Evolutionary conservation across 371 early-diverging fungal genomes (phyloP).

Genomic region (Mortierella polycephala): DNA sequence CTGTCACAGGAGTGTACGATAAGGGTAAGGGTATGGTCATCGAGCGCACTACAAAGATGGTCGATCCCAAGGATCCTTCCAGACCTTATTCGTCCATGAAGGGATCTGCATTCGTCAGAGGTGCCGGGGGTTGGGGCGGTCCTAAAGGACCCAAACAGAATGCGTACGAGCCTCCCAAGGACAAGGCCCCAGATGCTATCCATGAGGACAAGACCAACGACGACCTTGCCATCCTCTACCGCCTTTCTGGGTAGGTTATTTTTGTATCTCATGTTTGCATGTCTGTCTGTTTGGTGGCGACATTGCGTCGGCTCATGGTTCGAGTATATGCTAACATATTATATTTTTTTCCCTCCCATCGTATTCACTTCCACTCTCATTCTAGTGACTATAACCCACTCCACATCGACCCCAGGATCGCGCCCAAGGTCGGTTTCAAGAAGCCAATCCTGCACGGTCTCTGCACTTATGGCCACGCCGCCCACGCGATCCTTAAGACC

Average conservation of each 20-base stretch:
- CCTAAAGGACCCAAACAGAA: slow-evolving; percentile 65
- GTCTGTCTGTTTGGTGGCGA: background rate
- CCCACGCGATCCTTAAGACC: slow-evolving; percentile 65
- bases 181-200: slow-evolving; percentile 65
- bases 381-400: slow-evolving; percentile 74
- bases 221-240: slow-evolving; percentile 73
- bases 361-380: background rate
- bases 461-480: slow-evolving; percentile 72
- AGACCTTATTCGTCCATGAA: slow-evolving; percentile 62
- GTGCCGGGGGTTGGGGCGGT: slow-evolving; percentile 70
- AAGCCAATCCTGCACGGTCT: slow-evolving; percentile 76
- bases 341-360: background rate
- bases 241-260: slow-evolving; percentile 66
- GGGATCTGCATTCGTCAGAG: slow-evolving; percentile 62
- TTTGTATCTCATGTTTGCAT: slow-evolving; percentile 2
- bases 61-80: slow-evolving; percentile 64
- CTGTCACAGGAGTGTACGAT: slow-evolving; percentile 64
- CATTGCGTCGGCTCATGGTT: no score
- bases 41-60: slow-evolving; percentile 63
- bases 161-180: slow-evolving; percentile 56
- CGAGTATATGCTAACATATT: background rate
- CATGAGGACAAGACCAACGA: slow-evolving; percentile 56
- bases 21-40: slow-evolving; percentile 79
- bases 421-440: slow-evolving; percentile 71
- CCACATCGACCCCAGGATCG: slow-evolving; percentile 69